phyloP scores from a whole-genome alignment of 192 early-diverging fungal species.

The Coemansia sp. region DNA sequence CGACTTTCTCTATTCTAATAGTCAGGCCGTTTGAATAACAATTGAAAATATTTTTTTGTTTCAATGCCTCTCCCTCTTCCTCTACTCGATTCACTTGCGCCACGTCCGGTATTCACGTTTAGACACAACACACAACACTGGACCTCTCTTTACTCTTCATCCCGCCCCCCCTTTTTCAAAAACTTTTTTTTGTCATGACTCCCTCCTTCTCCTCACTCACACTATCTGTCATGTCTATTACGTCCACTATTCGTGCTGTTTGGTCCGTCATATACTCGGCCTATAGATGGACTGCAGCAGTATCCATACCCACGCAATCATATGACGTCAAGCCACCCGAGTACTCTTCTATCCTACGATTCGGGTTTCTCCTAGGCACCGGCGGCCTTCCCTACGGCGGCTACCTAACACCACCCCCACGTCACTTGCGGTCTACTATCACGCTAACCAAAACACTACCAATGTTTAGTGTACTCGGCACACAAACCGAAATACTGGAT shows the following conservation, averaged over 20 bases:
- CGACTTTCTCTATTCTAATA: slow-evolving; percentile 1
- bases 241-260: neutral
- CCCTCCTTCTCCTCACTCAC: neutral
- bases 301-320: neutral
- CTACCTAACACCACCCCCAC: slow-evolving; percentile 17
- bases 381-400: slow-evolving; percentile 34
- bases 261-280: slow-evolving; percentile 21
- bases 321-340: slow-evolving; percentile 18
- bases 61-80: neutral
- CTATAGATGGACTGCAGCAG: slow-evolving; percentile 16
- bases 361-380: slow-evolving; percentile 35
- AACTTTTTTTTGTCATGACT: neutral
- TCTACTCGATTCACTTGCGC: neutral
- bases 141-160: neutral
- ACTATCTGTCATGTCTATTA: neutral
- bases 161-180: neutral
- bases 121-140: neutral
- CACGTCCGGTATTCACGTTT: neutral
- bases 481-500: slow-evolving; percentile 22
- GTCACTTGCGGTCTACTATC: slow-evolving; percentile 9
- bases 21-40: neutral
- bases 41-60: neutral
- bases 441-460: slow-evolving; percentile 13
- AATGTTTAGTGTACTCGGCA: slow-evolving; percentile 37
- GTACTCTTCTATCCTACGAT: slow-evolving; percentile 28